A percentile compares a stretch with the other conserved stretches of the same genome.
Conservation (phyloP, 495 filamentous ascomycete species). For the Neurospora tetraspora region DNA sequence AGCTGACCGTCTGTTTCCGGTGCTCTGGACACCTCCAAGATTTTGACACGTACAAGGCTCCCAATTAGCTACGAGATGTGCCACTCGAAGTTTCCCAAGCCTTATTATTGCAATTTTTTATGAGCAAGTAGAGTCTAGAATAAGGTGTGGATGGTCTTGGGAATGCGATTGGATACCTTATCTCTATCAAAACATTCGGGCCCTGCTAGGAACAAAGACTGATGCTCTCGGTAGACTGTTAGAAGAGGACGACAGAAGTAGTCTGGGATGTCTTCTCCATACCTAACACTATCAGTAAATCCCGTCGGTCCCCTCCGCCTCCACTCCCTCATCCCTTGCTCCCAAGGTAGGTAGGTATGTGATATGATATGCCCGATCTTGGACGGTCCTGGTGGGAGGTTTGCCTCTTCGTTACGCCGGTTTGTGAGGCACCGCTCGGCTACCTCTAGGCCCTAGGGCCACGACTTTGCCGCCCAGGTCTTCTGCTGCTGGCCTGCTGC, state of each 20-base stretch:
- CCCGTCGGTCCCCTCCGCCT: too few species aligned
- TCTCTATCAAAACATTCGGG: neutral
- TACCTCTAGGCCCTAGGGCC: neutral
- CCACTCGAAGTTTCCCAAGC: neutral
- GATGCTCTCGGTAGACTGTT: neutral
- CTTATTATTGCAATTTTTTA: neutral
- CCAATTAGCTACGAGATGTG: neutral
- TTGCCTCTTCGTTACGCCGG: neutral
- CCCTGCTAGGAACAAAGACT: neutral
- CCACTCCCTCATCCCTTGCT: neutral
- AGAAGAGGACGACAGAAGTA: neutral
- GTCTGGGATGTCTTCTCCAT: neutral
- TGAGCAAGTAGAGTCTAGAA: neutral
- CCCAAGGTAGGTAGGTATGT: neutral
- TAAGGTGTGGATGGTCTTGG: neutral
- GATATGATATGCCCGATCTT: neutral
- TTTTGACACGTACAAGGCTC: neutral
- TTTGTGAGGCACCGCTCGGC: neutral
- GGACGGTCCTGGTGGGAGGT: neutral
- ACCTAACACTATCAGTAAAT: neutral
- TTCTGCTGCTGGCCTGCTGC: neutral
- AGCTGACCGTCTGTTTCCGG: neutral
- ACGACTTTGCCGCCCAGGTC: neutral
- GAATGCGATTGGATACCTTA: neutral
- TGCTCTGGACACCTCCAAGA: neutral